These are phyloP conservation scores for Yamadazyma pseudoaaseri DNA, from an alignment of 1,139 yeast species.

Conservation along the genomic window DNA sequence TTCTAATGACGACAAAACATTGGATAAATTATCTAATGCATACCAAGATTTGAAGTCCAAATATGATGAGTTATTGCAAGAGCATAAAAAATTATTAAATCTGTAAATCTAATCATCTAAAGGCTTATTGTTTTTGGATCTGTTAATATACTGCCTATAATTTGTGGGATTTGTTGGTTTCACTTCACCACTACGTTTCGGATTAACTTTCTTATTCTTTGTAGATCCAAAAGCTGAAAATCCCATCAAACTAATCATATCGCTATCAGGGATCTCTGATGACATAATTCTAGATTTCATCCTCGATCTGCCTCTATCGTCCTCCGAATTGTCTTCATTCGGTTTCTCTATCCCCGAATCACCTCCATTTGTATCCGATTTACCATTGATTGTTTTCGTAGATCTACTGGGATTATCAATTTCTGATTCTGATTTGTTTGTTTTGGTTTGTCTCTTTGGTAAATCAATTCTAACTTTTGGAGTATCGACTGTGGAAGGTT, in stretches of 20 bases:
- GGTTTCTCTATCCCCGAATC: background rate
- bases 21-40: constrained; percentile 52
- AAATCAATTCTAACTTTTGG: background rate
- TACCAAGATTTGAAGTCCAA: constrained; percentile 57
- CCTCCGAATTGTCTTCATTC: constrained; percentile 5
- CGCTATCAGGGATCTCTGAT: constrained; percentile 12
- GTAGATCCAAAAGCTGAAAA: constrained; percentile 47
- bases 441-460: constrained; percentile 3
- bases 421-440: constrained; percentile 1
- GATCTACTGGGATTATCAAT: background rate
- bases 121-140: constrained; percentile 59
- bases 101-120: constrained; percentile 46
- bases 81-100: constrained; percentile 44
- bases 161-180: constrained; percentile 29
- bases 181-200: constrained; percentile 17
- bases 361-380: background rate
- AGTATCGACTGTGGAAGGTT: background rate
- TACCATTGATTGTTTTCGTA: background rate
- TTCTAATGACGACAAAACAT: constrained; percentile 22
- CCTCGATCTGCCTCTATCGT: constrained; percentile 26
- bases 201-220: constrained; percentile 45
- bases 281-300: constrained; percentile 16
- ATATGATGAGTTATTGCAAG: constrained; percentile 58
- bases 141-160: constrained; percentile 68
- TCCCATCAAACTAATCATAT: constrained; percentile 56